Conservation (phyloP, 2,329 filamentous ascomycete genomes). For the Mycocentrospora acerina region DNA sequence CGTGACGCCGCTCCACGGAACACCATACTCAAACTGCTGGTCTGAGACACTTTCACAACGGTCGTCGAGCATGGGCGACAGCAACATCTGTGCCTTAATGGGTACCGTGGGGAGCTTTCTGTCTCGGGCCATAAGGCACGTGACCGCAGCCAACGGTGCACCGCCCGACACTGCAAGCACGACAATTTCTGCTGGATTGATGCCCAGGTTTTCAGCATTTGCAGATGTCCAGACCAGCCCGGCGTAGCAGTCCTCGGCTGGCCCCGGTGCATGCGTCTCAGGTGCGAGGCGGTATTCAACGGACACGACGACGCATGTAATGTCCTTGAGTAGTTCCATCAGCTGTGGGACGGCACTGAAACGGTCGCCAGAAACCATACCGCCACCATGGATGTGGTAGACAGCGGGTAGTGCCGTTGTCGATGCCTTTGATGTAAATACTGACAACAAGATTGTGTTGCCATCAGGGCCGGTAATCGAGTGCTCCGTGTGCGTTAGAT, state of each 20-base stretch:
- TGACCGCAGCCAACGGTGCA: conserved; percentile 10
- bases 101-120: too few species aligned
- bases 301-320: conserved; percentile 13
- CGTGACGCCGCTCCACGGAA: conserved; percentile 8
- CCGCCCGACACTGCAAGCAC: conserved; percentile 14
- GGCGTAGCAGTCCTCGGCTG: conserved; percentile 17
- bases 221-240: conserved; percentile 16
- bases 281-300: conserved; percentile 18
- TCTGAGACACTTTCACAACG: too few species aligned
- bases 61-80: too few species aligned
- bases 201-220: conserved; percentile 12
- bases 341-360: conserved; percentile 12
- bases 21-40: conserved; percentile 18
- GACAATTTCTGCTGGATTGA: conserved; percentile 15
- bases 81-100: too few species aligned
- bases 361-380: conserved; percentile 17
- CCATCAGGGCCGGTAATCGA: conserved; percentile 13
- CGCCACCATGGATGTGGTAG: conserved; percentile 63
- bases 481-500: conserved; percentile 50
- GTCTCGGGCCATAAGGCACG: too few species aligned
- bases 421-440: conserved; percentile 63
- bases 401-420: conserved; percentile 71
- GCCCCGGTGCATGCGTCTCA: conserved; percentile 14
- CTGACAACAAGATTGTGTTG: conserved; percentile 61
- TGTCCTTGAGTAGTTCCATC: conserved; percentile 13